Conservation (phyloP, 2,329 filamentous ascomycete species). For the Rugonectria rugulosa region DNA sequence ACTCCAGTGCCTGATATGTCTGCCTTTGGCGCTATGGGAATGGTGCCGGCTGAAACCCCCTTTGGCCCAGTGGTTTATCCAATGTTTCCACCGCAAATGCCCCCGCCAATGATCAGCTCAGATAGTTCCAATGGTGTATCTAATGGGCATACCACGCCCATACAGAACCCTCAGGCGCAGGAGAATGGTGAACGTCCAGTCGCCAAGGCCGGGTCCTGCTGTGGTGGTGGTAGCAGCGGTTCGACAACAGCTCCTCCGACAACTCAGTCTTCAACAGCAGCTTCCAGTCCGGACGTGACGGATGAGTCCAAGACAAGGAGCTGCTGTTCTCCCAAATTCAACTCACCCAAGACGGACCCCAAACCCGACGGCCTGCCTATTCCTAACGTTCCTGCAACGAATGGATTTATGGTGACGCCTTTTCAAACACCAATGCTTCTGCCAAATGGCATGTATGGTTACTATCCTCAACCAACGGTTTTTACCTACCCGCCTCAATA, state of each 20-base stretch:
- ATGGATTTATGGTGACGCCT: conserved; percentile 45
- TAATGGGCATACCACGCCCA: conserved; percentile 29
- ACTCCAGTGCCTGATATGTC: conserved; percentile 34
- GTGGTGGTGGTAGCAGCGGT: conserved; percentile 34
- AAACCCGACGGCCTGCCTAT: conserved; percentile 30
- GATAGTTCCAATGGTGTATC: conserved; percentile 25
- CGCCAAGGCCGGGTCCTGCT: conserved; percentile 47
- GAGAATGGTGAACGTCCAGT: conserved; percentile 24
- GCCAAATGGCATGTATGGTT: conserved; percentile 49
- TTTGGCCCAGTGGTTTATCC: conserved; percentile 42
- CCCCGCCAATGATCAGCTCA: conserved; percentile 31
- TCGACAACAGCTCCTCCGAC: conserved; percentile 4
- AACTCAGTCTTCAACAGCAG: conserved; percentile 18
- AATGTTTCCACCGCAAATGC: conserved; percentile 43
- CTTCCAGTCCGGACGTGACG: conserved; percentile 25
- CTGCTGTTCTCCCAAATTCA: conserved; percentile 41
- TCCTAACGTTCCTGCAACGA: conserved; percentile 32
- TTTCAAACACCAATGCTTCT: conserved; percentile 47
- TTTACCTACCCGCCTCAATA: conserved; percentile 63
- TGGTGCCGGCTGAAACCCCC: conserved; percentile 36
- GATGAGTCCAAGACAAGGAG: conserved; percentile 34
- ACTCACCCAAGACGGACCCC: conserved; percentile 31
- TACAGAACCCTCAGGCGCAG: conserved; percentile 30
- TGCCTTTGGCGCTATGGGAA: conserved; percentile 40
- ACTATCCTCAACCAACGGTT: conserved; percentile 53